phyloP scores from a whole-genome alignment of 2,329 filamentous ascomycete genomes.

The Cladosporium sp. region DNA sequence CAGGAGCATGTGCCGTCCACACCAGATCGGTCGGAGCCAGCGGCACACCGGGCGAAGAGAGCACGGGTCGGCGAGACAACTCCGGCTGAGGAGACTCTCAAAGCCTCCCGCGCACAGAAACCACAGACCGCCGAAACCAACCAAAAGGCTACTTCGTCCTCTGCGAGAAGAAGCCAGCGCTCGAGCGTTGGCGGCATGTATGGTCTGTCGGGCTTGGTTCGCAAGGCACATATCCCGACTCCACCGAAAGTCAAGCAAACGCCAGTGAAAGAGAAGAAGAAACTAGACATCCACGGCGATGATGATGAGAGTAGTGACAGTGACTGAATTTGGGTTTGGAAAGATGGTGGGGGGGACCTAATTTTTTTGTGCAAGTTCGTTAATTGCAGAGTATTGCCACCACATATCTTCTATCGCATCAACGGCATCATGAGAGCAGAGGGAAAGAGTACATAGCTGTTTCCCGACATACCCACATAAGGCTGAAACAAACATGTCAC shows the following conservation, averaged over 20 bases:
- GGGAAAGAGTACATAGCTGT: slow-evolving; percentile 3
- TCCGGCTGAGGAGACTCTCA: background rate
- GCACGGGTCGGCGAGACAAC: background rate
- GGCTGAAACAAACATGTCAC: background rate
- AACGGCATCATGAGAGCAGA: background rate
- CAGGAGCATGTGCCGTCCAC: slow-evolving; percentile 1
- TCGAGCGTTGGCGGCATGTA: background rate
- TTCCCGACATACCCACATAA: background rate
- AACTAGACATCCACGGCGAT: background rate
- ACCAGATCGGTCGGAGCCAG: background rate
- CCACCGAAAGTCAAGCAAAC: slow-evolving; percentile 8
- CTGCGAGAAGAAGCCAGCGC: background rate
- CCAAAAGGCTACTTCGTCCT: background rate
- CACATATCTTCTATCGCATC: background rate
- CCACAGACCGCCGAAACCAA: background rate
- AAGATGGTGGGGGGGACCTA: background rate
- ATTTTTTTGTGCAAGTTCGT: background rate
- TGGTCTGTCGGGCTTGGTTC: slow-evolving; percentile 10
- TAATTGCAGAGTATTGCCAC: background rate
- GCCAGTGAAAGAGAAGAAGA: slow-evolving; percentile 8
- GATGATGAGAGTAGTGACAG: slow-evolving; percentile 14
- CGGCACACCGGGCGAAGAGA: background rate
- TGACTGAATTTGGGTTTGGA: background rate
- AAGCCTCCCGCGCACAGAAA: background rate
- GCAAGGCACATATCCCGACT: slow-evolving; percentile 15